Evolutionary conservation across 2,329 filamentous ascomycete species (phyloP).

Genomic region (Sclerotinia borealis): DNA sequence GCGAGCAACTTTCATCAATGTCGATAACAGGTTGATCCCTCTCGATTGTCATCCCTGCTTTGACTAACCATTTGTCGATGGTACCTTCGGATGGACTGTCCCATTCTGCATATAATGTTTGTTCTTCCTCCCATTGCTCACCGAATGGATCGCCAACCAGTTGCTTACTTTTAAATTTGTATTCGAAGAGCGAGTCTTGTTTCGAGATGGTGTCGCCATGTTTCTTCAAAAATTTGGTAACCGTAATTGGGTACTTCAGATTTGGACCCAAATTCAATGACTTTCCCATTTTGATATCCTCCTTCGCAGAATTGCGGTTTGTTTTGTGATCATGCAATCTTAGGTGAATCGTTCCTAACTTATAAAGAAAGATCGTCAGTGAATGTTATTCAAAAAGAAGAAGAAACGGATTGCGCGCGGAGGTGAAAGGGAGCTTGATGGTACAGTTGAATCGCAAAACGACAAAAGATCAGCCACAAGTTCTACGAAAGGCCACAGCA

Average conservation of each 20-base stretch:
- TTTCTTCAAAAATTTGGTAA: conserved; percentile 75
- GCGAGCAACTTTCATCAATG: conserved; percentile 84
- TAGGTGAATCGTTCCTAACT: conserved; percentile 15
- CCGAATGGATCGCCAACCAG: conserved; percentile 62
- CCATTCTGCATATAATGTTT: conserved; percentile 69
- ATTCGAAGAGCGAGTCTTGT: conserved; percentile 75
- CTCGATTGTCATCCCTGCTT: conserved; percentile 57
- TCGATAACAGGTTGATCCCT: conserved; percentile 58
- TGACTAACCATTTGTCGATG: conserved; percentile 70
- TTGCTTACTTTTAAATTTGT: conserved; percentile 76
- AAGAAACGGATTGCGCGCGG: neutral
- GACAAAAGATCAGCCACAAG: neutral
- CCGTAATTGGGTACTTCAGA: conserved; percentile 88
- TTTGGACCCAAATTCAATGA: conserved; percentile 49
- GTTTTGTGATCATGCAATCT: conserved; percentile 31
- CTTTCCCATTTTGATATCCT: conserved; percentile 39
- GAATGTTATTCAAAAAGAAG: conserved; percentile 13
- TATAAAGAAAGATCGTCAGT: conserved; percentile 8
- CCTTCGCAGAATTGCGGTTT: conserved; percentile 21
- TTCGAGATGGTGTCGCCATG: conserved; percentile 70
- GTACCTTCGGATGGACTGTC: conserved; percentile 78
- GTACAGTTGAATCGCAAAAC: neutral
- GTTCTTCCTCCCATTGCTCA: conserved; percentile 59
- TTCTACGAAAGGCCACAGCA: neutral
- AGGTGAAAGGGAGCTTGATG: neutral